Base-by-base conservation (phyloP, 441 rosid species). In the Isatis lusitanica region DNA sequence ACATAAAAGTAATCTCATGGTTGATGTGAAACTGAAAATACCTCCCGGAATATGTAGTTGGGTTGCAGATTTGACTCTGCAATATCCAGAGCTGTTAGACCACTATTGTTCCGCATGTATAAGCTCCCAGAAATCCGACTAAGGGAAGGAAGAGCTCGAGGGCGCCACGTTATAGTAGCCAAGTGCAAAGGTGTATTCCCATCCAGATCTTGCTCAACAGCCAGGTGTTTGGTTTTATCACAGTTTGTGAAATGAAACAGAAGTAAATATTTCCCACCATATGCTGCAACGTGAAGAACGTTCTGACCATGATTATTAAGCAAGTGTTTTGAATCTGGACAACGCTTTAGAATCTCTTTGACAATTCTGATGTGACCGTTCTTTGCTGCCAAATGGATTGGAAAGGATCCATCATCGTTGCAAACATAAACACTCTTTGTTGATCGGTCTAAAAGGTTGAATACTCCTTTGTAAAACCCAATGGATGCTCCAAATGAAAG, bases 121-220 rank as follows among this genome's bases (percentile, higher is more conserved):
- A 40, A 40, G 46, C 46, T 12, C 46, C 6, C 46, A 1, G 15
- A 12, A 12, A 40, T n/a, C 15, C 46, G 2, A 40, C 46, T 40
- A 12, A 40, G 46, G 15, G 4, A 40, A 40, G 15, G 6, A 12
- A 40, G 46, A 33, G 48, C 6, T 12, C 7, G 11, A 11, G 62
- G 68, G 5, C 44, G 65, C 65, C 71, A 73, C 0, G 11, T 56
- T 12, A 73, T 73, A 42, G 64, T 6, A 1, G 71, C 77, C 0
- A 64, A 10, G 33, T 73, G 76, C 5, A 64, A 0, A 55, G 71
- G 76, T 44, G 65, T 43, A 16, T 73, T 73, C 33, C 76, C 76
- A 44, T 64, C 50, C 50, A 33, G n/a, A 46, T 73, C 76, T 73
- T 72, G 76, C 13, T 33, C 63, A 6, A n/a, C 2, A 53, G 7